Conservation (phyloP, 169 alveolate genomes). For the Perkinsus olseni region DNA sequence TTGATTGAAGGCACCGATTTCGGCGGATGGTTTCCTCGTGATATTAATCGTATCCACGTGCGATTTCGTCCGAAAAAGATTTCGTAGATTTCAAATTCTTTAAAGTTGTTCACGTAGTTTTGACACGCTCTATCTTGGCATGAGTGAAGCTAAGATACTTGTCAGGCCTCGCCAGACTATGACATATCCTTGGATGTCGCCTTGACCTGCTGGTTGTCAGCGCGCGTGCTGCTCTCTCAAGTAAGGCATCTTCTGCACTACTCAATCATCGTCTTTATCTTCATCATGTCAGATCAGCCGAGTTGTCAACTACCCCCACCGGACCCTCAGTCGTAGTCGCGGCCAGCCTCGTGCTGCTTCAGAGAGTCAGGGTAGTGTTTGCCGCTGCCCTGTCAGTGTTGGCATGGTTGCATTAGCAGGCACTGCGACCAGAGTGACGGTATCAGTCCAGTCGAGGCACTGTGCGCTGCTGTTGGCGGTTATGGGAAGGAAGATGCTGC, state of each 20-base stretch:
- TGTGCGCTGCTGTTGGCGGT: background rate
- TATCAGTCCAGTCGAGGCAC: background rate
- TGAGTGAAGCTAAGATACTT: background rate
- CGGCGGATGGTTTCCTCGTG: too few species aligned
- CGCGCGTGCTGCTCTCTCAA: background rate
- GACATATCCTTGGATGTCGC: background rate
- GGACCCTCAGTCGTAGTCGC: background rate
- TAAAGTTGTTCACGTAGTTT: too few species aligned
- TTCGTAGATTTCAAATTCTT: too few species aligned
- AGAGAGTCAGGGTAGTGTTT: background rate
- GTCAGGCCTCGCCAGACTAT: background rate
- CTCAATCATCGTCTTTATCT: background rate
- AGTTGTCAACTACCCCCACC: background rate
- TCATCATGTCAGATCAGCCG: background rate
- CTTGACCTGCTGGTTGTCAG: background rate
- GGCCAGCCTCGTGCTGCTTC: background rate
- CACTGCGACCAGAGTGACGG: background rate
- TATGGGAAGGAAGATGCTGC: background rate
- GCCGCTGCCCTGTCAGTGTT: too few species aligned
- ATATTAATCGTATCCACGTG: too few species aligned
- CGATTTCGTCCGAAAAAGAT: too few species aligned
- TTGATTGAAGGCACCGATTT: too few species aligned
- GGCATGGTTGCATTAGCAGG: background rate
- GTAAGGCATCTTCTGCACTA: background rate
- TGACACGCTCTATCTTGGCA: background rate